Conservation (phyloP, 2,329 filamentous ascomycete genomes). For the Fusarium beomiforme region DNA sequence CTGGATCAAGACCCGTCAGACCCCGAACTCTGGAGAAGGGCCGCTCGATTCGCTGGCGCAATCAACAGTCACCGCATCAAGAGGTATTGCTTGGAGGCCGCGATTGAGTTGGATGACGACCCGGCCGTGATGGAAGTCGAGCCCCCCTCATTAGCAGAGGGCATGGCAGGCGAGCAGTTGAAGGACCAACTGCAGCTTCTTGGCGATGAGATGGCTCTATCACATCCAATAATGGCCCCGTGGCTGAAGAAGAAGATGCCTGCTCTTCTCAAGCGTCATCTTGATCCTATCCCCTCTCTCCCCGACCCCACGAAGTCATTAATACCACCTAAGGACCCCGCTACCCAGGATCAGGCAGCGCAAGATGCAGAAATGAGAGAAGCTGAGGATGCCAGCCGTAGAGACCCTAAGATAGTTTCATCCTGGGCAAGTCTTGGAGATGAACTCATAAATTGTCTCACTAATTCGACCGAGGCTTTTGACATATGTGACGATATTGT, state of each 20-base stretch:
- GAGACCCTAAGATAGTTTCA: conserved; percentile 27
- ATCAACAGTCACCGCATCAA: conserved; percentile 66
- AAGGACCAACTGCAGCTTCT: conserved; percentile 64
- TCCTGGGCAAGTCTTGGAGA: conserved; percentile 50
- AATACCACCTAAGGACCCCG: conserved; percentile 43
- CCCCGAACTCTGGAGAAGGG: conserved; percentile 71
- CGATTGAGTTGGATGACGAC: conserved; percentile 74
- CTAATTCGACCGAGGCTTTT: conserved; percentile 44
- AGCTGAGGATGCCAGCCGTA: conserved; percentile 22
- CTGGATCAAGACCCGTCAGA: conserved; percentile 74
- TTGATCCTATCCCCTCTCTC: conserved; percentile 71
- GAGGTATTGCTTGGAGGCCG: conserved; percentile 72
- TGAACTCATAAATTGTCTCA: conserved; percentile 47
- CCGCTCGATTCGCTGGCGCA: conserved; percentile 67
- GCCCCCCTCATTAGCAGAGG: conserved; percentile 70
- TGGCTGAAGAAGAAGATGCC: conserved; percentile 65
- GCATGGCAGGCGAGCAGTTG: conserved; percentile 70
- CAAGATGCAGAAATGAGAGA: conserved; percentile 34
- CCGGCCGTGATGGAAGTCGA: conserved; percentile 70
- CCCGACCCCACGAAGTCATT: conserved; percentile 60
- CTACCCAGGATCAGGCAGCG: conserved; percentile 8
- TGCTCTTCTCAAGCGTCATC: conserved; percentile 59
- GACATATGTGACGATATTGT: conserved; percentile 45
- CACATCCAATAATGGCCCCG: conserved; percentile 69
- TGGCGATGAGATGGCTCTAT: conserved; percentile 64